Conservation (phyloP, 257 asterid genomes). For the Vinca minor region DNA sequence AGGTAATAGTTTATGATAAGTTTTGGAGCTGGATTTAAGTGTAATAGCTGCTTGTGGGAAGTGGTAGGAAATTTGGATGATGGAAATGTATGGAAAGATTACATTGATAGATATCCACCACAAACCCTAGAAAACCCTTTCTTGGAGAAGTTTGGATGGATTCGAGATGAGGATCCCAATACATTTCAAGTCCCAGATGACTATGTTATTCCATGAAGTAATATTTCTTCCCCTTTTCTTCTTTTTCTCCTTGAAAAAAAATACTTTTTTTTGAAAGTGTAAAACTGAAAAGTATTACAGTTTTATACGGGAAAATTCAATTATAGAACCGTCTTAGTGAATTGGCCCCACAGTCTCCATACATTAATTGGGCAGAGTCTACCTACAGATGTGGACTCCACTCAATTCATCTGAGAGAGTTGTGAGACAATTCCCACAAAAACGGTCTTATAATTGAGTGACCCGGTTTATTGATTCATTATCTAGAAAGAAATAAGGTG, state of each 20-base stretch:
- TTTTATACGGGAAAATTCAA: slow-evolving; percentile 6
- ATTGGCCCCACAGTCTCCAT: too few species aligned
- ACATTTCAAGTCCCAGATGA: slow-evolving; percentile 51
- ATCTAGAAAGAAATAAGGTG: neutral
- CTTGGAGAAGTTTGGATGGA: slow-evolving; percentile 73
- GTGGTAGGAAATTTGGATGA: slow-evolving; percentile 64
- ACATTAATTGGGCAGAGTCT: too few species aligned
- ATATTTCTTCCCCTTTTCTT: neutral
- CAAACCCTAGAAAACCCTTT: slow-evolving; percentile 56
- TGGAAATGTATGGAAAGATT: slow-evolving; percentile 54
- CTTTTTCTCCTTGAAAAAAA: neutral
- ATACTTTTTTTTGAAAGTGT: neutral
- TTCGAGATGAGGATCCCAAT: slow-evolving; percentile 52
- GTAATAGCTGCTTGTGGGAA: slow-evolving; percentile 87
- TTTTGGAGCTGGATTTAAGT: slow-evolving; percentile 94
- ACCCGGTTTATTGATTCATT: slow-evolving; percentile 3
- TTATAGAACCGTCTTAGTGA: too few species aligned
- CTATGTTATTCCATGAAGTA: slow-evolving; percentile 49
- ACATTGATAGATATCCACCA: slow-evolving; percentile 50
- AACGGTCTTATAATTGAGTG: too few species aligned
- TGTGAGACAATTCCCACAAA: too few species aligned
- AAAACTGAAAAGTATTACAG: neutral
- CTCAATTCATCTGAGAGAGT: too few species aligned
- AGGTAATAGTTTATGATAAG: slow-evolving; percentile 78
- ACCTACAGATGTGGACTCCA: too few species aligned